Evolutionary conservation across 371 early-diverging fungal genomes (phyloP).

Genomic region (Syncephalis plumigaleata): DNA sequence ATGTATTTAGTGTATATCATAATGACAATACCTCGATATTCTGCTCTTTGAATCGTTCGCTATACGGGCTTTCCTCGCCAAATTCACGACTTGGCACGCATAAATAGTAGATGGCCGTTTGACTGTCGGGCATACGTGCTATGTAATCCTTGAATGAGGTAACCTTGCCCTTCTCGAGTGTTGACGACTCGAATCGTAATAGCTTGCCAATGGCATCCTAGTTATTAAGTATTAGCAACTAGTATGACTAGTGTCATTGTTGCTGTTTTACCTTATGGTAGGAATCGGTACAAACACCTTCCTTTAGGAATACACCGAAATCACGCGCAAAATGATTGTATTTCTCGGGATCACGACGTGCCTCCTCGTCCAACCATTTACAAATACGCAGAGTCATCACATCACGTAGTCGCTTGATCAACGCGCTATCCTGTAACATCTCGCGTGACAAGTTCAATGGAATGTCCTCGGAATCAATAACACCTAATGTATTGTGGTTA

Average conservation of each 20-base stretch:
- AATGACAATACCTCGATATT: constrained; percentile 36
- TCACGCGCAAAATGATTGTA: constrained; percentile 69
- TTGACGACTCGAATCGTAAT: constrained; percentile 71
- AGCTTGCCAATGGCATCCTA: constrained; percentile 52
- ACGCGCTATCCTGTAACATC: constrained; percentile 75
- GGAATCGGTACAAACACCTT: constrained; percentile 76
- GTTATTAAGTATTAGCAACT: background rate
- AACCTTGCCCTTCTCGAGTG: constrained; percentile 31
- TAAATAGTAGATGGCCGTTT: constrained; percentile 85
- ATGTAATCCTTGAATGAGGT: constrained; percentile 79
- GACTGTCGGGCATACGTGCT: constrained; percentile 65
- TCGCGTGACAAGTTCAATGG: constrained; percentile 97
- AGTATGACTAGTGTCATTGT: background rate
- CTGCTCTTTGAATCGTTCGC: constrained; percentile 65
- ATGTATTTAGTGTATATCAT: no score
- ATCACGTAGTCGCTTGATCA: constrained; percentile 48
- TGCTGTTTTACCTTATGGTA: constrained; percentile 20
- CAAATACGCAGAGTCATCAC: constrained; percentile 51
- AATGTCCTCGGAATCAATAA: constrained; percentile 93
- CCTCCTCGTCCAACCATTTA: constrained; percentile 58
- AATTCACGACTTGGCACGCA: constrained; percentile 56
- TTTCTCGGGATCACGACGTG: constrained; percentile 45
- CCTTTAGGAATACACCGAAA: constrained; percentile 72
- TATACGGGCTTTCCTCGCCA: constrained; percentile 70
- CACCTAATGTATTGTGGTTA: constrained; percentile 30